phyloP scores from a whole-genome alignment of 1,139 yeast genomes.

The Yamadazyma taylorii region DNA sequence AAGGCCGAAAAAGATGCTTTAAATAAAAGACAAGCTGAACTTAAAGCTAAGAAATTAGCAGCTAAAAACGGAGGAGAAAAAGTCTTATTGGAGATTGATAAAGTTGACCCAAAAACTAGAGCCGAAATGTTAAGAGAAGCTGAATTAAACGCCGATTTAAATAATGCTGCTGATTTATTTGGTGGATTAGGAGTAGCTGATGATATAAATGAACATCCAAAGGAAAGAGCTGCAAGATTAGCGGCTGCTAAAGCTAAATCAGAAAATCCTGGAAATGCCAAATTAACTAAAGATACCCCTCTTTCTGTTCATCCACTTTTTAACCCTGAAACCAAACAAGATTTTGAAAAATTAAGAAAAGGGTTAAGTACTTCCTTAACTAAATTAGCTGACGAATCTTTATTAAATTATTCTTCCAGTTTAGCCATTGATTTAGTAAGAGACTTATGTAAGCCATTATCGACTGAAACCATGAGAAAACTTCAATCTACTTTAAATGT shows the following conservation, averaged over 20 bases:
- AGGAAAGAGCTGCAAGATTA: conserved; percentile 58
- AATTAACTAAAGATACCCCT: conserved; percentile 65
- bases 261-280: conserved; percentile 20
- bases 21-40: conserved; percentile 42
- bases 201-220: conserved; percentile 57
- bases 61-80: conserved; percentile 30
- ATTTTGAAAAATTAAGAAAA: conserved; percentile 82
- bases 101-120: conserved; percentile 64
- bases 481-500: conserved; percentile 84
- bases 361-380: conserved; percentile 68
- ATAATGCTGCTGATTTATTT: conserved; percentile 89
- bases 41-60: conserved; percentile 39
- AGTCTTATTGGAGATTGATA: conserved; percentile 54
- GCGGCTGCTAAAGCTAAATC: conserved; percentile 49
- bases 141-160: conserved; percentile 81
- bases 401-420: conserved; percentile 67
- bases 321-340: conserved; percentile 76
- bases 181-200: conserved; percentile 76
- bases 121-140: conserved; percentile 74
- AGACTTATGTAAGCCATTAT: conserved; percentile 78
- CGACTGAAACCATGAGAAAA: conserved; percentile 81
- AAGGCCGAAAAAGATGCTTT: conserved; percentile 40
- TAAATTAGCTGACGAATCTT: conserved; percentile 60
- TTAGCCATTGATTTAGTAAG: conserved; percentile 85
- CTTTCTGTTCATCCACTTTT: conserved; percentile 75